Evolutionary conservation across 805 yeast species (phyloP).

Genomic region (Metschnikowia picachoensis): DNA sequence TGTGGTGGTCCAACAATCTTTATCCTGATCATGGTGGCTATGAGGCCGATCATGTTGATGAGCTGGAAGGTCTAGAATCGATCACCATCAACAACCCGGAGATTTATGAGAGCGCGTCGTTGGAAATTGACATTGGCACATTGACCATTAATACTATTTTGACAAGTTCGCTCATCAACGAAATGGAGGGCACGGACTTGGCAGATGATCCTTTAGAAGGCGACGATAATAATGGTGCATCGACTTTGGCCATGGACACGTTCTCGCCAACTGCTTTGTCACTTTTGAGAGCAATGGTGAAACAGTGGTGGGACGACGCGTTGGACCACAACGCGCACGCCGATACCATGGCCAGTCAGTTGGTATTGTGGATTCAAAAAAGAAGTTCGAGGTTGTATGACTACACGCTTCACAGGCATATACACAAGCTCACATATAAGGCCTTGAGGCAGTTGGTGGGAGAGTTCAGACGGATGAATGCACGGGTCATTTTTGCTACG

Average conservation of each 20-base stretch:
- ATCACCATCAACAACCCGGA: conserved; percentile 77
- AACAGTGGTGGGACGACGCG: conserved; percentile 94
- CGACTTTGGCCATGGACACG: conserved; percentile 72
- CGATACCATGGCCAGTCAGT: conserved; percentile 75
- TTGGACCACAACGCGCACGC: conserved; percentile 63
- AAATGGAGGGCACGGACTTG: conserved; percentile 81
- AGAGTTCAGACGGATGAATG: conserved; percentile 77
- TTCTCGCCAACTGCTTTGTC: conserved; percentile 72
- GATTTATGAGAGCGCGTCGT: conserved; percentile 67
- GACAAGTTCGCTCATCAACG: conserved; percentile 78
- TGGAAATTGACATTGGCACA: conserved; percentile 77
- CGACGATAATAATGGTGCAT: conserved; percentile 38
- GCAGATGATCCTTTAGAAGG: conserved; percentile 44
- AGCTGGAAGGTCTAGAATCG: conserved; percentile 58
- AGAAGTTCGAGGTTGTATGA: conserved; percentile 73
- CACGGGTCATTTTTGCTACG: conserved; percentile 74
- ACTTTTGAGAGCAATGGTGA: conserved; percentile 70
- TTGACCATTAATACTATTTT: conserved; percentile 81
- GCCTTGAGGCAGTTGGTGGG: conserved; percentile 75
- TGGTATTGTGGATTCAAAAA: conserved; percentile 83
- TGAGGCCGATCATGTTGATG: conserved; percentile 57
- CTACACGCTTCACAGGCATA: conserved; percentile 76
- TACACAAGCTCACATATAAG: conserved; percentile 80
- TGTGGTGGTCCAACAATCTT: conserved; percentile 92
- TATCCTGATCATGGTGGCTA: conserved; percentile 81